Conservation (phyloP, 2,329 filamentous ascomycete genomes). For the Colletotrichum liaoningense region DNA sequence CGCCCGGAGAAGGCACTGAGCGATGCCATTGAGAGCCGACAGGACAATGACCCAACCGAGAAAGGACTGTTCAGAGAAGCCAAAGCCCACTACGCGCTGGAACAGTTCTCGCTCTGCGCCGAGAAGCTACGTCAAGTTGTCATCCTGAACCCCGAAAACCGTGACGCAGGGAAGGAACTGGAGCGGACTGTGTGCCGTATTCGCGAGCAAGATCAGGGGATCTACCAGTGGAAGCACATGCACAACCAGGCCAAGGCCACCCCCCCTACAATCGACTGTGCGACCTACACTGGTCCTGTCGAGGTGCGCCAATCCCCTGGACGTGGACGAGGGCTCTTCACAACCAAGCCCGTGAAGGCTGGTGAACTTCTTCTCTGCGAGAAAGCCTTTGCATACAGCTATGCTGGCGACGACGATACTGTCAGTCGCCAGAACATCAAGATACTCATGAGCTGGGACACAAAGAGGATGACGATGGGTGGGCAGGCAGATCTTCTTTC, state of each 20-base stretch:
- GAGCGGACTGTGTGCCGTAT: slow-evolving; percentile 45
- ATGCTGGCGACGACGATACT: slow-evolving; percentile 37
- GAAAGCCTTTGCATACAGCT: slow-evolving; percentile 62
- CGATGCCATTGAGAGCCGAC: slow-evolving; percentile 40
- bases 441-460: slow-evolving; percentile 52
- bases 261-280: slow-evolving; percentile 58
- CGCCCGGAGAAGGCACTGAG: slow-evolving; percentile 44
- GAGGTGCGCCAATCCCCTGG: slow-evolving; percentile 51
- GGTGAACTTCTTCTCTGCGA: slow-evolving; percentile 67
- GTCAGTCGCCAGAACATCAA: slow-evolving; percentile 32
- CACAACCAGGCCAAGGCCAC: slow-evolving; percentile 48
- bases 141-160: slow-evolving; percentile 48
- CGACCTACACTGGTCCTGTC: slow-evolving; percentile 56
- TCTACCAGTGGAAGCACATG: slow-evolving; percentile 52
- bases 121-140: slow-evolving; percentile 47
- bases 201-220: slow-evolving; percentile 51
- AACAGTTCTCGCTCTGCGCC: slow-evolving; percentile 49
- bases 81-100: slow-evolving; percentile 56
- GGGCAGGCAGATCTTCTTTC: slow-evolving; percentile 54
- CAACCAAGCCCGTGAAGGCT: slow-evolving; percentile 55
- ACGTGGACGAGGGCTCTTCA: slow-evolving; percentile 63
- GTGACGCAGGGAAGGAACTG: slow-evolving; percentile 43
- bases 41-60: slow-evolving; percentile 44
- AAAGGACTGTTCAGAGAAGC: slow-evolving; percentile 58
- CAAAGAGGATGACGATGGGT: slow-evolving; percentile 46